phyloP scores from a whole-genome alignment of 345 rosid species.

The Cardamine chenopodiifolia region DNA sequence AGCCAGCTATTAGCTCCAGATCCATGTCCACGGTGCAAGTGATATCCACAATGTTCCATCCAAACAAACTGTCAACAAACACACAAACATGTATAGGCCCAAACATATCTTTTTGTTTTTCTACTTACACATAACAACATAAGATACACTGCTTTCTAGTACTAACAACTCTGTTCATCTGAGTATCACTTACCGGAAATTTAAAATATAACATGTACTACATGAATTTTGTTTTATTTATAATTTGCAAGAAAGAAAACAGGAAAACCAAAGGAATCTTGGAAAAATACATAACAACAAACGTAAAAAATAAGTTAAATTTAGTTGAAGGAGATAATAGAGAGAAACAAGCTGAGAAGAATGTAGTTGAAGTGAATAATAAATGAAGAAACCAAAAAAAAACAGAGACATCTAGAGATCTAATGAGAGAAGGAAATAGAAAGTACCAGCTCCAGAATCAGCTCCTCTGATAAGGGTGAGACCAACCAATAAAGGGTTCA shows the following conservation, averaged over 20 bases:
- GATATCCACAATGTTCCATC: slow-evolving; percentile 95
- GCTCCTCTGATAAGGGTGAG: slow-evolving; percentile 79
- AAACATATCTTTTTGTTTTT: not conserved
- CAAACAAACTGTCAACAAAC: slow-evolving; percentile 69
- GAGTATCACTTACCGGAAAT: not conserved
- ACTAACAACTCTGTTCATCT: slow-evolving; percentile 10
- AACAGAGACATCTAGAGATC: slow-evolving; percentile 6
- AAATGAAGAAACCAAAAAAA: slow-evolving; percentile 18
- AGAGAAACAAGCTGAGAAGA: slow-evolving; percentile 13
- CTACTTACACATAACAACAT: not conserved
- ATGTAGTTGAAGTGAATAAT: slow-evolving; percentile 31
- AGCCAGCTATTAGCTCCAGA: slow-evolving; percentile 92
- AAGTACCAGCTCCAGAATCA: slow-evolving; percentile 83
- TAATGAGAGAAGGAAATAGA: slow-evolving; percentile 24
- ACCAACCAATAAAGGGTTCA: slow-evolving; percentile 70
- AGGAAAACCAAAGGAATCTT: slow-evolving; percentile 6
- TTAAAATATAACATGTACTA: not conserved
- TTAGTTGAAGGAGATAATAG: slow-evolving; percentile 24
- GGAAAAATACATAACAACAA: not conserved
- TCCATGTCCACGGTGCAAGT: slow-evolving; percentile 79
- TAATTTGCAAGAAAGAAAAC: slow-evolving; percentile 1
- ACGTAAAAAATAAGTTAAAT: slow-evolving; percentile 29
- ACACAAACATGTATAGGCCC: slow-evolving; percentile 26
- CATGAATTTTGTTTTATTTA: not conserved
- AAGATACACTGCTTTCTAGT: not conserved